Base-by-base conservation (phyloP, 345 rosid genomes). In the Acer negundo region DNA sequence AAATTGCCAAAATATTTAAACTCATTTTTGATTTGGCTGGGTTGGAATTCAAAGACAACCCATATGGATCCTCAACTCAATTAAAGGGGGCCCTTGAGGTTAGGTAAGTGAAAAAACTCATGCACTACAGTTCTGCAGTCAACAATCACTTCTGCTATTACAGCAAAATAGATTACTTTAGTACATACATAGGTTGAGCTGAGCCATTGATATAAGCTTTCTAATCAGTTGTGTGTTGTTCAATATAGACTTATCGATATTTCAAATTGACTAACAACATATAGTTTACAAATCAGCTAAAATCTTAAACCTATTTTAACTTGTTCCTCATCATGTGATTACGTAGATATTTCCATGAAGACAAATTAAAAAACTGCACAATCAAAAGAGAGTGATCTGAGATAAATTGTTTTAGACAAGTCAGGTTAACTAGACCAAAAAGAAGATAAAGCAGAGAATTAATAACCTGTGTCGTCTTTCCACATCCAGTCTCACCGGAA, bases 401-500 rank as follows among this genome's bases (percentile, higher is more conserved):
- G 72, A 46, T 6, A 68, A 6, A 46, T 40, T 49, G 19, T 76
- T 44, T 16, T 44, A 26, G 31, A 73, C 42, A 15, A 73, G 26
- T 12, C 59, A 51, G 63, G 19, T 31, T 19, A 67, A 76, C 24
- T 69, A 66, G n/a, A 35, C 35, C 46, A 53, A 20, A 67, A 82
- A 77, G 8, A 84, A 76, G 58, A 51, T n/a, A 62, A 77, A 56
- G 75, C 71, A 17, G 73, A 78, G 44, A 80, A 80, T 77, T 56
- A 35, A 49, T 76, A 62, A 92, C 97, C 93, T 92, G 97, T 62
- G 97, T 92, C 26, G 97, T 92, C 87, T 92, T 92, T 78, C 97
- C 97, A 78, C 97, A 92, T 11, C 95, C 97, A 51, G 97, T 93
- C 83, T 89, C 94, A 49, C 97, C 97, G 74, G 94, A 93, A 59